Base-by-base conservation (phyloP, 176 grass and related monocot species). In the Avena atlantica region DNA sequence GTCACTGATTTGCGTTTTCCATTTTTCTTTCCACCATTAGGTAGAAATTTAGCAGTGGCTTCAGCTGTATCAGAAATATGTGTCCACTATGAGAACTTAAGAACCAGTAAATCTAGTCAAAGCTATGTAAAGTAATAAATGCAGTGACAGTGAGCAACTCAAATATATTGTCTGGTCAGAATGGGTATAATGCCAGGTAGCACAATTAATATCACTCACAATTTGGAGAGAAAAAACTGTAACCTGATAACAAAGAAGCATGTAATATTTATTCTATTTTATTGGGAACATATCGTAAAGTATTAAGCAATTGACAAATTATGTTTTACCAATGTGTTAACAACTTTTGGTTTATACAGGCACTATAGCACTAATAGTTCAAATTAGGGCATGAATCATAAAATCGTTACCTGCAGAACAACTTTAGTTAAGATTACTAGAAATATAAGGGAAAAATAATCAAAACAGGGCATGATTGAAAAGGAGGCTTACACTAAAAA, bases 1-100 rank as follows among this genome's bases (percentile, higher is more conserved):
- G 84, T 91, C 64, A 95, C 84, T 56, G 72, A 91, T 85, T 91
- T 95, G 37, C 55, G 59, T 79, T 86, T 91, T 48, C 61, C 50
- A 12, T 89, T 84, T 88, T 80, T 83, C 53, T 12, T 57, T 56
- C 58, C 45, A 78, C 20, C 27, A 24, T 79, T 83, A 83, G 84
- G 81, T 89, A 71, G 78, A 79, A 85, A 86, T 69, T 87, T 83
- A 58, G 66, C 68, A 67, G 79, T 70, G 5, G 29, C 17, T 75
- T 80, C 79, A 79, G 20, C 88, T 90, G 86, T 61, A 87, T 59
- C 67, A 86, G 7, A 78, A 82, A 84, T 61, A 60, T 42, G 11
- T 62, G 53, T 10, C 31, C 42, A 23, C 44, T 81, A 86, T 71
- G 59, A 84, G 81, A 62, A 87, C 9, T 78, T 45, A 82, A 80